Conservation (phyloP, 2,329 filamentous ascomycete species). For the Calonectria henricotiae region DNA sequence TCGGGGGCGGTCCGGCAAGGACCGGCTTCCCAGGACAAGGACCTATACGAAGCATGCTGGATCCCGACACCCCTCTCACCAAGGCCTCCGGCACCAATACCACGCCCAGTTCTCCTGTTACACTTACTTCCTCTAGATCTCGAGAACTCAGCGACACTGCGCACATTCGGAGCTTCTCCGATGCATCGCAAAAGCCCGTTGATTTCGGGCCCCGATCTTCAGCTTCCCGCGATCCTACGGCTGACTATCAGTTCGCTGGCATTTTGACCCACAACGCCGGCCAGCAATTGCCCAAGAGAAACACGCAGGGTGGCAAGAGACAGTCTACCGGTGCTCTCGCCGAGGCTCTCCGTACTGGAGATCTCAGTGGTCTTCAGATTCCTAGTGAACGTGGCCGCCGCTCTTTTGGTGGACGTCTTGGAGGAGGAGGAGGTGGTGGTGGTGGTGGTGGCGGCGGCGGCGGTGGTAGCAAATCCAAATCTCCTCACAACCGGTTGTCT, state of each 20-base stretch:
- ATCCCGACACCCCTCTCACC: conserved; percentile 61
- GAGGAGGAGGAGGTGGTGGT: too few relatives aligned
- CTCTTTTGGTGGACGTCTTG: conserved; percentile 57
- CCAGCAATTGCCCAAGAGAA: conserved; percentile 67
- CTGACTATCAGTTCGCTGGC: conserved; percentile 75
- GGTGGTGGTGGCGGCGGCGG: conserved; percentile 48
- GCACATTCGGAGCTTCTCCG: conserved; percentile 70
- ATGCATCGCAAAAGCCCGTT: conserved; percentile 65
- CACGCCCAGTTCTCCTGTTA: conserved; percentile 56
- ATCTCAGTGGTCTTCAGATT: conserved; percentile 67
- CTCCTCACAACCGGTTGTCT: conserved; percentile 66
- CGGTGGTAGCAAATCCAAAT: conserved; percentile 64
- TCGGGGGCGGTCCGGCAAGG: conserved; percentile 45
- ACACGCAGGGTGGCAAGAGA: conserved; percentile 62
- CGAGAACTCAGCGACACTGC: conserved; percentile 46
- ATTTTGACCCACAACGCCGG: conserved; percentile 70
- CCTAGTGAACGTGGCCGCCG: conserved; percentile 65
- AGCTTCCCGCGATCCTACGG: conserved; percentile 62
- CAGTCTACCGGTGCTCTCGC: conserved; percentile 63
- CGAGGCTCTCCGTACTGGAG: conserved; percentile 70
- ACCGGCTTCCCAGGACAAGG: conserved; percentile 64
- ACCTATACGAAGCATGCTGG: conserved; percentile 77
- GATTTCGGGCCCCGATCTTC: conserved; percentile 62
- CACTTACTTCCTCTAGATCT: conserved; percentile 35
- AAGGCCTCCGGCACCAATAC: conserved; percentile 54